Evolutionary conservation across 129 eudicot genomes (phyloP), one percentile per base, ranked within the genome.

Genomic region (Centella asiatica): DNA sequence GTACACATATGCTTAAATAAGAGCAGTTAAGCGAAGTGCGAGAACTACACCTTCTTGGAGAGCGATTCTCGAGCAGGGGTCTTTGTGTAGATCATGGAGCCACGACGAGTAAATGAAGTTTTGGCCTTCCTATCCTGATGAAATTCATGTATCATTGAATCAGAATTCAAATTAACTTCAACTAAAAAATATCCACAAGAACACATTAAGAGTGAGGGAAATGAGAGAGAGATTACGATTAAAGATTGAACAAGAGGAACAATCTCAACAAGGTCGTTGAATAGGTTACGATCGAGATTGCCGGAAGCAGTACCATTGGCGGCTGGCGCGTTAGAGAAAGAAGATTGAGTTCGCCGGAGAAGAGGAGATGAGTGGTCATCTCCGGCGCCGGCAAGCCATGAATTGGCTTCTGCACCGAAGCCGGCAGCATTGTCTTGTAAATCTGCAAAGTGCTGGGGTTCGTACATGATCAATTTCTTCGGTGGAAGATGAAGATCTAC

Each of bases 161-260:
- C 28, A 25, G n/a, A 66, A 48, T 13, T 42, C 60, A 6, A 4
- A 0, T 13, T 32, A 20, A 17, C 34, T 20, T 19, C 9, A 57
- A 32, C 60, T 24, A 20, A 17, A 13, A 27, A 19, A 32, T 13
- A 29, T 27, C 6, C 22, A 27, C 33, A 55, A 6, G 14, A 3
- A 20, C 8, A 52, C 18, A 10, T 1, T n/a, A 20, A 10, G 11
- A 10, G 18, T 42, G 4, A 4, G 14, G n/a, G 26, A n/a, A 51
- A 1, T 7, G 32, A 25, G 55, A 26, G 59, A 34, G 44, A 46
- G 31, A 58, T 70, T 77, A 92, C 99, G 53, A 92, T 87, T 48
- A 84, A 81, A 6, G 99, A 87, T 69, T 92, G 99, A 67, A 92
- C 90, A 52, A 92, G 96, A 37, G 96, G 96, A 59, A 92, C 92